These are phyloP conservation scores for Ustulina deusta DNA, from an alignment of 2,329 filamentous ascomycete genomes.

Conservation along the genomic window DNA sequence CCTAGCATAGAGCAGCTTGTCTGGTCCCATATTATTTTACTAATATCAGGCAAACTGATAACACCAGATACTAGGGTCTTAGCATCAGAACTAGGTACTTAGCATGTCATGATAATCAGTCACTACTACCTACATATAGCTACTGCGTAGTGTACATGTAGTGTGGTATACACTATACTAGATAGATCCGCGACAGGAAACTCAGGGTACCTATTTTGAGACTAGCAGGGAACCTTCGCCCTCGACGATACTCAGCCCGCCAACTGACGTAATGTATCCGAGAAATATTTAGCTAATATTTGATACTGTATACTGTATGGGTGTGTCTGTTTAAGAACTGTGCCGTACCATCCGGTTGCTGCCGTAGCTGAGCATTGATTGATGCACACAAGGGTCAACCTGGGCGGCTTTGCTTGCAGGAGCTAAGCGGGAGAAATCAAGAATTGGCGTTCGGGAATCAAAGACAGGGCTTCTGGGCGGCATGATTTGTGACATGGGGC, in stretches of 20 bases:
- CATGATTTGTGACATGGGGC: neutral
- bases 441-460: constrained; percentile 2
- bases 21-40: neutral
- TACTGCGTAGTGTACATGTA: neutral
- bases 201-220: no score
- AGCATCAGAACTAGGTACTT: neutral
- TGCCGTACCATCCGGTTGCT: constrained; percentile 35
- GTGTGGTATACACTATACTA: no score
- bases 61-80: neutral
- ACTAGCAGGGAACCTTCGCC: constrained; percentile 9
- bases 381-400: constrained; percentile 29
- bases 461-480: neutral
- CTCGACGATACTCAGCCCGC: constrained; percentile 17
- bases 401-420: constrained; percentile 4
- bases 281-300: constrained; percentile 3
- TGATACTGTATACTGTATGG: neutral
- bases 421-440: constrained; percentile 23
- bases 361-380: constrained; percentile 22
- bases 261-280: constrained; percentile 32
- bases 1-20: neutral
- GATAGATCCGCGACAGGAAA: no score
- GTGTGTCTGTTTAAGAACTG: neutral
- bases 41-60: neutral
- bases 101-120: neutral
- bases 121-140: neutral